Percentiles rank a stretch among this genome's conserved stretches.
These are phyloP conservation scores for Boletus barrowsii DNA, from an alignment of 768 basidiomycete species.

Conservation along the genomic window DNA sequence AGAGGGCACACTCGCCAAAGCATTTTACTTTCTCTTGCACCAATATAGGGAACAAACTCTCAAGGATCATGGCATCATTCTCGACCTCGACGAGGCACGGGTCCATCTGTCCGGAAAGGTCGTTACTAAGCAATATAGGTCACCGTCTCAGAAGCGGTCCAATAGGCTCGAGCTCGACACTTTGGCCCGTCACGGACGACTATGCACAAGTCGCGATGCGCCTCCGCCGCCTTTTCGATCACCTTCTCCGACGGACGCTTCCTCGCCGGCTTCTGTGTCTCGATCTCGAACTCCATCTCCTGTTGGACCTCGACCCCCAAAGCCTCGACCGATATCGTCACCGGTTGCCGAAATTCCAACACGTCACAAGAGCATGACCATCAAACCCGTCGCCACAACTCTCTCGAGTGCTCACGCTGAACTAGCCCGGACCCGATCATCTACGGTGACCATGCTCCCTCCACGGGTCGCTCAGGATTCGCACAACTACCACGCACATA, in stretches of 20 bases:
- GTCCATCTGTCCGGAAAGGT: constrained; percentile 24
- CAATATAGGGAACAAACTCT: constrained; percentile 68
- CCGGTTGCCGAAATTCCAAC: constrained; percentile 26
- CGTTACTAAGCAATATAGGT: constrained; percentile 41
- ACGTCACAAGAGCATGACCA: constrained; percentile 32
- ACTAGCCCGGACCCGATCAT: constrained; percentile 25
- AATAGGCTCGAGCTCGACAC: constrained; percentile 13
- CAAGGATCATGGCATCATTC: constrained; percentile 50
- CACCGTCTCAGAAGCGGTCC: constrained; percentile 36
- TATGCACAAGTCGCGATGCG: constrained; percentile 26
- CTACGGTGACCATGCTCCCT: constrained; percentile 27
- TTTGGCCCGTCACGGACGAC: constrained; percentile 8
- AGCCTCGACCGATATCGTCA: constrained; percentile 29
- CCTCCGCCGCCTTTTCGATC: constrained; percentile 29
- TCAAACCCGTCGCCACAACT: constrained; percentile 19
- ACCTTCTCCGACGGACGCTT: constrained; percentile 25
- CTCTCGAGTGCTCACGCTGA: constrained; percentile 21
- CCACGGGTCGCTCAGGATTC: constrained; percentile 26
- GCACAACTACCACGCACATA: constrained; percentile 31
- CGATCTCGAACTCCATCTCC: constrained; percentile 48
- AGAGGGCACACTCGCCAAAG: constrained; percentile 74
- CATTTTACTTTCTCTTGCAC: constrained; percentile 82
- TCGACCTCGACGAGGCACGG: constrained; percentile 29
- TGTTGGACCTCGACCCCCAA: constrained; percentile 46
- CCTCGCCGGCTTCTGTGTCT: constrained; percentile 25